Evolutionary conservation across 441 rosid genomes (phyloP).

Genomic region (Populus hybrid): DNA sequence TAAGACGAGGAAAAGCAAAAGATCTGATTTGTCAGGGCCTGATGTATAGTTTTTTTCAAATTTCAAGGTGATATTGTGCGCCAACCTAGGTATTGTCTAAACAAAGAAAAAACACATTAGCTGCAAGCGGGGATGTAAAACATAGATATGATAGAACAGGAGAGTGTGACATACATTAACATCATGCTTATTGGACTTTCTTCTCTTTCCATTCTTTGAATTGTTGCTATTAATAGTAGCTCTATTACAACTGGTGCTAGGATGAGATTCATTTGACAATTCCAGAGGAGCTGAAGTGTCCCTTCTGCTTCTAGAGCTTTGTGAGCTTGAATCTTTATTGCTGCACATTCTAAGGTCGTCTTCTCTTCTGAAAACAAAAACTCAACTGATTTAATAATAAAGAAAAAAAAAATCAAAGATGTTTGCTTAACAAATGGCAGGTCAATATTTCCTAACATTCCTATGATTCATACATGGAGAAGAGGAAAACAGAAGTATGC

Average conservation of each 20-base stretch:
- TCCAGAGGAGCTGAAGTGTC: constrained; percentile 11
- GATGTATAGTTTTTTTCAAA: neutral
- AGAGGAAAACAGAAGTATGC: neutral
- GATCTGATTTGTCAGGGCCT: neutral
- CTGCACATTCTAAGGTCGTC: neutral
- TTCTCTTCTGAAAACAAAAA: constrained; percentile 3
- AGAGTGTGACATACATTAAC: constrained; percentile 26
- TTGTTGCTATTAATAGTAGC: constrained; percentile 8
- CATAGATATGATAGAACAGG: neutral
- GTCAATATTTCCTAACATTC: neutral
- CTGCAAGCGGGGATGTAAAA: constrained; percentile 4
- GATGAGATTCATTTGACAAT: constrained; percentile 8
- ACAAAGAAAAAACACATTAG: neutral
- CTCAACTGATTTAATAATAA: neutral
- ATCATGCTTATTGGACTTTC: constrained; percentile 16
- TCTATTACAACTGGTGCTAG: constrained; percentile 13
- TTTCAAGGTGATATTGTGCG: neutral
- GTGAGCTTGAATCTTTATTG: neutral
- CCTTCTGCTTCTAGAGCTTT: constrained; percentile 3
- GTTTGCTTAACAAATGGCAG: neutral
- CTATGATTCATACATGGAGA: neutral
- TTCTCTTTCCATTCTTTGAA: constrained; percentile 29
- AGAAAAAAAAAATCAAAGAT: neutral
- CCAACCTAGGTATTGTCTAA: neutral
- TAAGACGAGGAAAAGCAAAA: neutral